A percentile compares a stretch with the other conserved stretches of the same genome.
phyloP scores from a whole-genome alignment of 768 basidiomycete genomes.

The Agrocybe praecox region DNA sequence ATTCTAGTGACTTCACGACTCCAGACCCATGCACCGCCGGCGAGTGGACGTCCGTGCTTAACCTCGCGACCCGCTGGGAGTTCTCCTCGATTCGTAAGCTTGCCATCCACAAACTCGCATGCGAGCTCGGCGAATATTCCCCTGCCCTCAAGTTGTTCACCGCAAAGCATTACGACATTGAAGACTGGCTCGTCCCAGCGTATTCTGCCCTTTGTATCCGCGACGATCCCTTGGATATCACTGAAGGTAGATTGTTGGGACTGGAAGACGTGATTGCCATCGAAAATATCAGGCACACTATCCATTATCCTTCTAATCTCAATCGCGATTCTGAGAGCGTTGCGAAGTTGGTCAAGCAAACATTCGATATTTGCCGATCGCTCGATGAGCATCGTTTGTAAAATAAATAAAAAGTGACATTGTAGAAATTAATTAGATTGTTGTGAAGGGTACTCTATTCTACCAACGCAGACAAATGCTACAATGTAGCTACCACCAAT shows the following conservation, averaged over 20 bases:
- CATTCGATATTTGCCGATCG: neutral
- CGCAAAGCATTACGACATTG: constrained; percentile 22
- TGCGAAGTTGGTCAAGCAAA: neutral
- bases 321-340: constrained; percentile 13
- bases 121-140: constrained; percentile 10
- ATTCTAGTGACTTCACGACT: constrained; percentile 10
- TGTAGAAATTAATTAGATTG: neutral
- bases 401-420: neutral
- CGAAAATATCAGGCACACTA: constrained; percentile 3
- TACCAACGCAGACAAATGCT: neutral
- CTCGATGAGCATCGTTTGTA: neutral
- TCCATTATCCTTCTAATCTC: constrained; percentile 10
- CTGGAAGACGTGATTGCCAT: constrained; percentile 18
- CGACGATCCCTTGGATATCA: constrained; percentile 12
- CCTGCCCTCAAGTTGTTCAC: constrained; percentile 22
- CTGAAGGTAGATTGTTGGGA: constrained; percentile 13
- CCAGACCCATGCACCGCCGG: constrained; percentile 14
- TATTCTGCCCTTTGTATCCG: constrained; percentile 28
- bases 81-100: constrained; percentile 25
- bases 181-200: constrained; percentile 28
- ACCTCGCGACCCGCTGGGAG: constrained; percentile 27
- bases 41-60: constrained; percentile 32
- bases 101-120: constrained; percentile 22
- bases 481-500: neutral
- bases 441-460: neutral